phyloP scores from a whole-genome alignment of 176 grass and related monocot species.

The Musa schizocarpa region DNA sequence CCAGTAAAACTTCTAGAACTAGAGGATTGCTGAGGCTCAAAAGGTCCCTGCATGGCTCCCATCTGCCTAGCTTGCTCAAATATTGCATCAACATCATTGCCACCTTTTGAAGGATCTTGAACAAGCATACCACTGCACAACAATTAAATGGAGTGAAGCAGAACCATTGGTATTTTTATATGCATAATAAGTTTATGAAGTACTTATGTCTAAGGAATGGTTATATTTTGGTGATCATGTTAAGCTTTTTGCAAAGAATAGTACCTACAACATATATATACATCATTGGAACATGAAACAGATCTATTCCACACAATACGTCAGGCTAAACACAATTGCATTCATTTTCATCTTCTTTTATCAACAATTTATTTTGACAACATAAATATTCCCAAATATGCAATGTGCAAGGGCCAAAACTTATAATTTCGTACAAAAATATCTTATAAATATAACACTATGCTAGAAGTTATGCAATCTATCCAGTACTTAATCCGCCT shows the following conservation, averaged over 20 bases:
- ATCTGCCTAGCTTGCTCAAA: constrained; percentile 17
- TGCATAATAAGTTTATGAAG: neutral
- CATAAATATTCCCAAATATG: neutral
- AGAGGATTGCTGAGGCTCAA: constrained; percentile 16
- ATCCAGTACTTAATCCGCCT: too few relatives aligned
- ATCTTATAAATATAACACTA: neutral
- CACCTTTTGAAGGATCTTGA: constrained; percentile 22
- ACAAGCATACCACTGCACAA: constrained; percentile 18
- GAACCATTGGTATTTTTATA: neutral
- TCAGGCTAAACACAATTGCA: neutral
- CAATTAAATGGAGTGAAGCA: neutral
- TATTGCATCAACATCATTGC: constrained; percentile 11
- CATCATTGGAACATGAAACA: neutral
- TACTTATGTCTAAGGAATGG: neutral
- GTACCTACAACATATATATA: neutral
- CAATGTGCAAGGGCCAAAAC: neutral
- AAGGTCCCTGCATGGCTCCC: constrained; percentile 9
- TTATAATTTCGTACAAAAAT: neutral
- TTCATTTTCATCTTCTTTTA: neutral
- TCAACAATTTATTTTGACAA: neutral
- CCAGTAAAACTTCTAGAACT: constrained; percentile 21
- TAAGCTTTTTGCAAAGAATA: neutral
- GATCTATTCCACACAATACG: neutral
- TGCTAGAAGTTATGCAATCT: neutral
- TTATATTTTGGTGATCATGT: neutral